phyloP scores from a whole-genome alignment of 768 basidiomycete species.

The Crucibulum laeve region DNA sequence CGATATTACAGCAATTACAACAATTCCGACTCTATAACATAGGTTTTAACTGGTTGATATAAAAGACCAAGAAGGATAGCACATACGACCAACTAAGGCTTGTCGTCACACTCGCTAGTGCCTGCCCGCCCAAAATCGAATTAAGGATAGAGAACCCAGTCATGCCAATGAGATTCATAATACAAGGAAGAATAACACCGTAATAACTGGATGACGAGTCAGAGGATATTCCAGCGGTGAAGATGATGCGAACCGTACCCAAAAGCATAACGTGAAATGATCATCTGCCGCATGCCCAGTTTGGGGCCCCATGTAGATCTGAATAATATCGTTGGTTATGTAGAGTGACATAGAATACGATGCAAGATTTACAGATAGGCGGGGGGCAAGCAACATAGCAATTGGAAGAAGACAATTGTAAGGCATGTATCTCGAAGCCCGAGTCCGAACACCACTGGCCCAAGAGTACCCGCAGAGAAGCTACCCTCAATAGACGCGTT shows the following conservation, averaged over 20 bases:
- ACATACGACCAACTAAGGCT: conserved; percentile 41
- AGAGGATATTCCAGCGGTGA: neutral
- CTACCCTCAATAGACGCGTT: conserved; percentile 20
- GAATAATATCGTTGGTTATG: neutral
- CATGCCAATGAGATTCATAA: conserved; percentile 60
- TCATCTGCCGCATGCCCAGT: conserved; percentile 84
- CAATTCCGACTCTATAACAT: conserved; percentile 68
- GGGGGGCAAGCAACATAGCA: conserved; percentile 53
- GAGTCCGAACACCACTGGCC: conserved; percentile 55
- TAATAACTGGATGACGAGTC: conserved; percentile 40
- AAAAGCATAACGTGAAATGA: conserved; percentile 48
- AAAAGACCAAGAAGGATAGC: neutral
- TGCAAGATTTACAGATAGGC: conserved; percentile 47
- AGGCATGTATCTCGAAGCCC: conserved; percentile 60
- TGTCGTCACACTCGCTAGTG: conserved; percentile 35
- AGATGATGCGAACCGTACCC: conserved; percentile 18
- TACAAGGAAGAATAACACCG: conserved; percentile 55
- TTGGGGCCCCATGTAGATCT: conserved; percentile 76
- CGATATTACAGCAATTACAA: conserved; percentile 67
- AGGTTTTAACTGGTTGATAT: neutral
- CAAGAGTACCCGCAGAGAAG: conserved; percentile 66
- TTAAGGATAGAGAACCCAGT: conserved; percentile 71
- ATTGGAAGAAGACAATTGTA: conserved; percentile 64
- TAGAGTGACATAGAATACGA: neutral
- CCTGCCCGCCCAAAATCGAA: conserved; percentile 65